Evolutionary conservation across 1,284 basidiomycete genomes (phyloP), one percentile per base, ranked within the genome.

Genomic region (Rugiboletus extremiorientalis): DNA sequence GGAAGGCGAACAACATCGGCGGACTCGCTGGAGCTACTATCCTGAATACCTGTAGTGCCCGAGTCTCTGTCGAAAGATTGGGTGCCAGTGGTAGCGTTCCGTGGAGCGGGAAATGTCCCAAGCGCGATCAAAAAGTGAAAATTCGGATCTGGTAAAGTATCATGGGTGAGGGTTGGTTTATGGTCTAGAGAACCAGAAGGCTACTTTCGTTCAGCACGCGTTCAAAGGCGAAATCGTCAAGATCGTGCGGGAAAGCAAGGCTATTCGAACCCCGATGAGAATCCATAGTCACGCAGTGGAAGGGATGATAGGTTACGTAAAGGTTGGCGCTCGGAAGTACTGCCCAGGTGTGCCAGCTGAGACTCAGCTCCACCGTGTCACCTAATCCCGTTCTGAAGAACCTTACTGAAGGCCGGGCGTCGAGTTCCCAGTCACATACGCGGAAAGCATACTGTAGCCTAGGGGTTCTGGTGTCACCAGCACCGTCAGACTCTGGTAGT

Each of bases 171-270:
- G 50, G 18, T 27, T 8, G 16, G 15, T 22, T 25, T 3, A 4
- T 8, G 15, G 18, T 10, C 12, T 12, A 25, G n/a, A 38, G 27
- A 43, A 25, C 9, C n/a, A n/a, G 31, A 31, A 12, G 22, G 62
- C n/a, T 45, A 69, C 69, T 63, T 60, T 71, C 62, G 22, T 69
- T 64, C 20, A 69, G 68, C 46, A 69, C 22, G 34, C 62, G 58
- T 25, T 69, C 64, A 36, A 69, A 70, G 7, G 23, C 23, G 23
- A 68, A 68, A 2, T 52, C 30, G 36, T 67, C 30, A 20, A 68
- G 52, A 36, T 70, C 43, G 15, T 60, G 62, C 3, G 52, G 41
- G 23, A 47, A 50, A 10, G 6, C 12, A 22, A 38, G n/a, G 18
- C 5, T 16, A 40, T 28, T 51, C 20, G 48, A 46, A 42, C 6